Conservation (phyloP, 2,329 filamentous ascomycete genomes). For the Epichloe bromicola region DNA sequence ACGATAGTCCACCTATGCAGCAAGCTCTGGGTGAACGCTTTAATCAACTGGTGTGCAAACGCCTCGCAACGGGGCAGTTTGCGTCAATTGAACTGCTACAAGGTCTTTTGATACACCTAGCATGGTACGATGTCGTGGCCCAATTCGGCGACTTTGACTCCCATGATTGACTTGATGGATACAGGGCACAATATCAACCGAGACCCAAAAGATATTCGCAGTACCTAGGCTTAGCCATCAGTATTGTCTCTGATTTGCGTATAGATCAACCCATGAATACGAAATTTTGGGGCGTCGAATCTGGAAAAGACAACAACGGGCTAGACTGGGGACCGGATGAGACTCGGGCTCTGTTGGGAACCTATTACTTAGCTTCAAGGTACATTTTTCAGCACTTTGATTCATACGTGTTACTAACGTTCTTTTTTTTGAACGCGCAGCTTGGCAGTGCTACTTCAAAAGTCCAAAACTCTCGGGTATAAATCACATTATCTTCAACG, state of each 20-base stretch:
- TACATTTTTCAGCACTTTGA: slow-evolving; percentile 3
- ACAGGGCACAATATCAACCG: slow-evolving; percentile 21
- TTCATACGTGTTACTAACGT: background rate
- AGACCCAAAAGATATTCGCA: slow-evolving; percentile 16
- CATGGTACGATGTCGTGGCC: slow-evolving; percentile 13
- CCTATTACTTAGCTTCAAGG: slow-evolving; percentile 21
- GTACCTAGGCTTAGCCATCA: slow-evolving; percentile 17
- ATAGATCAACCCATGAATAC: slow-evolving; percentile 16
- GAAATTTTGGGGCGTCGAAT: slow-evolving; percentile 16
- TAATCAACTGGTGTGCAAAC: slow-evolving; percentile 14
- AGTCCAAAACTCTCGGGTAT: slow-evolving; percentile 16
- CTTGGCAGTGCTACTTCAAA: slow-evolving; percentile 19
- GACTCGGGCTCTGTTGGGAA: slow-evolving; percentile 17
- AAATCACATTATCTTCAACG: slow-evolving; percentile 16
- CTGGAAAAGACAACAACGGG: slow-evolving; percentile 7
- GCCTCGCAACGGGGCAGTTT: slow-evolving; percentile 14
- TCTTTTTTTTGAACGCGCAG: slow-evolving; percentile 1
- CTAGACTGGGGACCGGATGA: slow-evolving; percentile 15
- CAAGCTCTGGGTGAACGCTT: slow-evolving; percentile 15
- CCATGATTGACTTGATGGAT: background rate
- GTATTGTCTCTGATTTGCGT: slow-evolving; percentile 19
- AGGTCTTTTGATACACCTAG: slow-evolving; percentile 17
- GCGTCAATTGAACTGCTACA: slow-evolving; percentile 18
- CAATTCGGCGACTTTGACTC: no score
- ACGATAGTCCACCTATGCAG: slow-evolving; percentile 13